Percentiles rank a stretch among this genome's conserved stretches.
phyloP scores from a whole-genome alignment of 371 early-diverging fungal genomes.

The Encephalitozoon hellem region DNA sequence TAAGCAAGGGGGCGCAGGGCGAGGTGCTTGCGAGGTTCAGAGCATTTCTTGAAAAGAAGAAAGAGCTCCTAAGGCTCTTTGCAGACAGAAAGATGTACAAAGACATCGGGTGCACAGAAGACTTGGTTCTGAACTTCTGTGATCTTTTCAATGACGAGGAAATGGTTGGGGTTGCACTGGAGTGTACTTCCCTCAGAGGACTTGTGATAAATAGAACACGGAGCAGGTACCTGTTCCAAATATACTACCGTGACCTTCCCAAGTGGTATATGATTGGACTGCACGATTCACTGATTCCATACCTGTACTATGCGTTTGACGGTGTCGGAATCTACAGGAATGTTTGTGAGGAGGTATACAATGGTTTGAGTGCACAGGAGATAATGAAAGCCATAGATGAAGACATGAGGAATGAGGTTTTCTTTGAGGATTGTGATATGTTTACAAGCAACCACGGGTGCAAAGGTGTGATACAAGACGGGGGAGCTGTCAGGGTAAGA shows the following conservation, averaged over 20 bases:
- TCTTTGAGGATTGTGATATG: neutral
- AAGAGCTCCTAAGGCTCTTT: neutral
- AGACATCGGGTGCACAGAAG: neutral
- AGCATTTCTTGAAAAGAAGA: neutral
- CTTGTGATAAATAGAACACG: neutral
- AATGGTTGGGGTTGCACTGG: neutral
- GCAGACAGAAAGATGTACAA: neutral
- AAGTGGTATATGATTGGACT: conserved; percentile 12
- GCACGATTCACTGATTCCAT: neutral
- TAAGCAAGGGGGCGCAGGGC: neutral
- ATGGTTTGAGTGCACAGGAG: neutral
- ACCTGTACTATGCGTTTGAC: conserved; percentile 27
- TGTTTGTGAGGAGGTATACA: neutral
- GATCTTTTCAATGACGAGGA: neutral
- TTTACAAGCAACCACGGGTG: too few relatives aligned
- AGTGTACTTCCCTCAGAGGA: neutral
- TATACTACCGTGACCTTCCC: conserved; percentile 7
- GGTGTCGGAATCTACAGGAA: conserved; percentile 3
- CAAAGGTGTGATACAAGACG: neutral
- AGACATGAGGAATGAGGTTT: neutral
- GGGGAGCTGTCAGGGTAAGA: neutral
- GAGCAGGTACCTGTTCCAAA: conserved; percentile 22
- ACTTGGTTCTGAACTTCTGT: neutral
- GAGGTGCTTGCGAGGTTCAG: neutral
- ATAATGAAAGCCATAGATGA: neutral